Percentiles rank a stretch among this genome's conserved stretches.
phyloP scores from a whole-genome alignment of 495 filamentous ascomycete species.

The Xylaria acuta region DNA sequence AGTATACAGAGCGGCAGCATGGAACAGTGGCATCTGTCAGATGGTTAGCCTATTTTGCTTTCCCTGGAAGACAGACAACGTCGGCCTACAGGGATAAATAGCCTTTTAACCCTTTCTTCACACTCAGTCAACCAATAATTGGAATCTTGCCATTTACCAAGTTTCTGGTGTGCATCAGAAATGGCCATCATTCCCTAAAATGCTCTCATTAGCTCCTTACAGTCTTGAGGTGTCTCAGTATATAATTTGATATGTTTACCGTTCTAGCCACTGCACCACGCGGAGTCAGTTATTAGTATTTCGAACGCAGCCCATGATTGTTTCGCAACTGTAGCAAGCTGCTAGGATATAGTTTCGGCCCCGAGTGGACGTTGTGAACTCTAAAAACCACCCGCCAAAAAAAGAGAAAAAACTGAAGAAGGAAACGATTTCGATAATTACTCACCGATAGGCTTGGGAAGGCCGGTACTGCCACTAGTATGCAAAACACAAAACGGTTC shows the following conservation, averaged over 20 bases:
- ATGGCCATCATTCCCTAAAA: constrained; percentile 36
- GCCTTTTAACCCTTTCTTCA: neutral
- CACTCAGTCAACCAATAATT: constrained; percentile 27
- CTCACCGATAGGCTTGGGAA: constrained; percentile 3
- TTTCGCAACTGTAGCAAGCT: no score
- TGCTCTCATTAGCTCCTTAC: neutral
- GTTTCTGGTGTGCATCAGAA: constrained; percentile 40
- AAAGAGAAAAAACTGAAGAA: no score
- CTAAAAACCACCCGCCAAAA: no score
- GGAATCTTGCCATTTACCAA: constrained; percentile 33
- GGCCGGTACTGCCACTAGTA: constrained; percentile 54
- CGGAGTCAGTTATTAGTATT: no score
- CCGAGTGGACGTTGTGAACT: no score
- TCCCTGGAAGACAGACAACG: neutral
- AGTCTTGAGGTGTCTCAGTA: neutral
- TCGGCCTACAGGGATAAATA: constrained; percentile 21
- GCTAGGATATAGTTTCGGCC: no score
- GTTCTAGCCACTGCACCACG: constrained; percentile 43
- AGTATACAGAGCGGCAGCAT: constrained; percentile 33
- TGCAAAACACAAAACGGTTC: constrained; percentile 49
- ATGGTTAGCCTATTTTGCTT: neutral
- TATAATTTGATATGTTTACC: neutral
- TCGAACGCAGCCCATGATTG: constrained; percentile 54
- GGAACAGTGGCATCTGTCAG: constrained; percentile 32
- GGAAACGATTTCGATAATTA: no score